Percentiles rank a stretch among this genome's conserved stretches.
phyloP scores from a whole-genome alignment of 202 grass and related monocot genomes.

The Eragrostis tef region DNA sequence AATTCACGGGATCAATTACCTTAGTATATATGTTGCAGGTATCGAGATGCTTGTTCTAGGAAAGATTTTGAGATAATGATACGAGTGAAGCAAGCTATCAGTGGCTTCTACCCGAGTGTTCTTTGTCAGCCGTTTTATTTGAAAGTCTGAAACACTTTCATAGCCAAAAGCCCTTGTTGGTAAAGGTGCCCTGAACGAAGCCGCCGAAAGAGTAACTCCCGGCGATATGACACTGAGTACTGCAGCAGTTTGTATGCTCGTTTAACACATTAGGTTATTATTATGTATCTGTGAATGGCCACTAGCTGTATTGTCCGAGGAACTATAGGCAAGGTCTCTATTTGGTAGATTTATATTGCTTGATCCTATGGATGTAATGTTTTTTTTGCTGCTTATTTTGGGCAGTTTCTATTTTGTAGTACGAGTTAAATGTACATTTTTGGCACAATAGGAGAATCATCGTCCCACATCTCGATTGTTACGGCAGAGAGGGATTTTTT shows the following conservation, averaged over 20 bases:
- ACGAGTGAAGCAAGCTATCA: neutral
- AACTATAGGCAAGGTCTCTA: slow-evolving; percentile 25
- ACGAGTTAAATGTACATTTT: slow-evolving; percentile 2
- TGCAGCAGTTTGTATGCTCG: slow-evolving; percentile 22
- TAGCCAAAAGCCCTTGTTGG: slow-evolving; percentile 18
- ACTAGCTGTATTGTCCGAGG: slow-evolving; percentile 1
- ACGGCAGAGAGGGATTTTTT: too few relatives aligned
- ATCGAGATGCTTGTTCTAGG: slow-evolving; percentile 8
- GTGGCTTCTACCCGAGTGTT: neutral
- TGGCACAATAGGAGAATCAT: slow-evolving; percentile 9
- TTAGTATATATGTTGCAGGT: slow-evolving; percentile 10
- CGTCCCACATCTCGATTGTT: neutral
- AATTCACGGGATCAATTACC: slow-evolving; percentile 10
- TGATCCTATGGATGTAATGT: neutral
- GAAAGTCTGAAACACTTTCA: neutral
- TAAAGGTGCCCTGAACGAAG: slow-evolving; percentile 31
- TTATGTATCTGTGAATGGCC: neutral
- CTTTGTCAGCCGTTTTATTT: neutral
- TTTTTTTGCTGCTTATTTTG: slow-evolving; percentile 14
- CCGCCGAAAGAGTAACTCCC: slow-evolving; percentile 7
- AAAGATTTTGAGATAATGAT: slow-evolving; percentile 6
- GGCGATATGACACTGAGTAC: neutral
- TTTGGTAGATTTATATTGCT: slow-evolving; percentile 27
- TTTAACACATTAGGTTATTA: slow-evolving; percentile 26
- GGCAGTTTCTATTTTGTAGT: slow-evolving; percentile 19